phyloP scores from a whole-genome alignment of 78 protist species.

The Dictyostelium purpureum region DNA sequence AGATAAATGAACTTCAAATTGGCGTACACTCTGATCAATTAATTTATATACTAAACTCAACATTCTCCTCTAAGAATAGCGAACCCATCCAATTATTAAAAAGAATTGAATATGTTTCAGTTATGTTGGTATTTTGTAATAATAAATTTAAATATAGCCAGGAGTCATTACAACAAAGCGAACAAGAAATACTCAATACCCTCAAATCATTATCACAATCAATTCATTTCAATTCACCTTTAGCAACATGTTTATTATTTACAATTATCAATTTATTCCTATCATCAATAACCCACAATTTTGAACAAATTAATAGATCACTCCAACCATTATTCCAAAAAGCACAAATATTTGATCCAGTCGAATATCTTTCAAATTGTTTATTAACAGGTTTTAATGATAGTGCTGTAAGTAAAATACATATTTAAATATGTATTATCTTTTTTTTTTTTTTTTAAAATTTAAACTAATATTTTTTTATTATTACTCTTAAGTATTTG shows the following conservation, averaged over 20 bases:
- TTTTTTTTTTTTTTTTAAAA: no score
- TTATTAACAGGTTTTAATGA: neutral
- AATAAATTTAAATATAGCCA: neutral
- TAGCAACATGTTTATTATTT: conserved; percentile 6
- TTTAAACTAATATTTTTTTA: neutral
- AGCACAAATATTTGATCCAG: conserved; percentile 10
- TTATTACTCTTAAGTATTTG: neutral
- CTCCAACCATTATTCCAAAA: neutral
- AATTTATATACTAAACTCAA: neutral
- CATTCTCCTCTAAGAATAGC: neutral
- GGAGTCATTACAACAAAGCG: neutral
- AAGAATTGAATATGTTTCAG: neutral
- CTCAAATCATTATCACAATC: neutral
- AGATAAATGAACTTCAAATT: conserved; percentile 4
- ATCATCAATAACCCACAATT: neutral
- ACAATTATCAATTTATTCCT: conserved; percentile 18
- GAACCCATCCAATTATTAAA: neutral
- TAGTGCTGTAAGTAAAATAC: conserved; percentile 26
- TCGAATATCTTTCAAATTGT: conserved; percentile 1
- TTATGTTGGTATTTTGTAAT: neutral
- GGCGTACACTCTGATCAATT: neutral
- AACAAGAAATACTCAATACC: neutral
- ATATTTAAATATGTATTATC: no score
- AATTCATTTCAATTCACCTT: neutral
- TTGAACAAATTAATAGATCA: neutral